phyloP scores from a whole-genome alignment of 2,329 filamentous ascomycete species.

The Fusarium sp. region DNA sequence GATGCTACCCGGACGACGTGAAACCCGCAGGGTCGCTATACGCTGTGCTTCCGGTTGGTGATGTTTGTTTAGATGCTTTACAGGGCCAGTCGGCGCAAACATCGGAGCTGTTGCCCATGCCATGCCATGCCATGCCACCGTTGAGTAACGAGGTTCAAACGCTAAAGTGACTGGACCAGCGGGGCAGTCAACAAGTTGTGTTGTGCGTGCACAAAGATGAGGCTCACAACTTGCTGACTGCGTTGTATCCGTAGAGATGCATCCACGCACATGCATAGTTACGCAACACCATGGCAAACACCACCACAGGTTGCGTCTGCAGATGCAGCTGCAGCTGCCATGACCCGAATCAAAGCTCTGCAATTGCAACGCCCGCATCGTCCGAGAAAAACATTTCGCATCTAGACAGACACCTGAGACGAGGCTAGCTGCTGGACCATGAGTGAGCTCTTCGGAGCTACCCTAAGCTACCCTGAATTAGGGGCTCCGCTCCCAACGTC shows the following conservation, averaged over 20 bases:
- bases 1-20: conserved; percentile 12
- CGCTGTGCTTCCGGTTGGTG: background rate
- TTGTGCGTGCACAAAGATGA: conserved; percentile 12
- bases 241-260: conserved; percentile 5
- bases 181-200: background rate
- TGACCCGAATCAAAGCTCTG: background rate
- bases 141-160: background rate
- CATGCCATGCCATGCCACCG: background rate
- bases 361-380: conserved; percentile 14
- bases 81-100: conserved; percentile 6
- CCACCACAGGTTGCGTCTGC: background rate
- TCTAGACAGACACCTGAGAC: conserved; percentile 15
- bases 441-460: conserved; percentile 14
- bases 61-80: background rate
- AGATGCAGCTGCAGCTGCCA: background rate
- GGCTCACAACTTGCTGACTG: conserved; percentile 2
- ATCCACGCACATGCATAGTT: background rate
- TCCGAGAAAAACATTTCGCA: conserved; percentile 12
- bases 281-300: conserved; percentile 1
- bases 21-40: conserved; percentile 1
- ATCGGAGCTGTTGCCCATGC: background rate
- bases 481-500: conserved; percentile 4
- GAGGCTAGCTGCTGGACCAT: conserved; percentile 32
- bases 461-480: conserved; percentile 24
- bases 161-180: background rate